Evolutionary conservation across 495 filamentous ascomycete genomes (phyloP), one percentile per base, ranked within the genome.

Genomic region (Penicillium canariense): DNA sequence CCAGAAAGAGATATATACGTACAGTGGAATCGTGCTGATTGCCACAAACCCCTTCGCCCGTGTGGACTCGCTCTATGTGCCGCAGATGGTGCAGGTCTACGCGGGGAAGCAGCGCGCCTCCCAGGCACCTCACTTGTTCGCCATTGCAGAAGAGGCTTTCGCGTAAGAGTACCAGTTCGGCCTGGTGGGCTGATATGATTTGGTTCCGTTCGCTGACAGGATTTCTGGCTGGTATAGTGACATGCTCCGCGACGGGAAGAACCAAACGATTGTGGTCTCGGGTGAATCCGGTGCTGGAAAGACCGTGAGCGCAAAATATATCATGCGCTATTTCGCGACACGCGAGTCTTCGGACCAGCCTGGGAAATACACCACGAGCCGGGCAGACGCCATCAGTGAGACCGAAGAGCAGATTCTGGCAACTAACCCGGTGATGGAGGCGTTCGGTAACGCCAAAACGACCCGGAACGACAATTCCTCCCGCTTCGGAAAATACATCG

Each of bases 1-100:
- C 51, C 96, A 99, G 69, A 97, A 97, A 68, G 94, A 99, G 66
- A 99, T 99, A 63, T 99, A 99, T 80, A 99, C 94, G 66, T 99
- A 99, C 77, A 95, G 89, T 71, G 94, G 94, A 62, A 99, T 99
- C 67, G 94, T 99, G 50, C 76, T 99, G 60, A 99, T 99, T 72
- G 94, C 94, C 48, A 97, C 94, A 40, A 99, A 99, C 76, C 94
- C 94, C 8, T 99, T 99, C 62, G 94, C 96, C 42, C 81, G 94
- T 44, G 96, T 99, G 56, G 94, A 99, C 67, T 97, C 94, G 27
- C 83, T 99, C 56, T 99, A 99, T 74, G 94, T 97, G 39, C 94
- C 94, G 17, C 95, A 95, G 38, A 97, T 99, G 91, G 92, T 99
- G 8, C 94, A 99, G 72, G 91, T 96, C 15, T 99, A 99, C 75